Conservation (phyloP, 345 rosid species). For the Gossypium raimondii region DNA sequence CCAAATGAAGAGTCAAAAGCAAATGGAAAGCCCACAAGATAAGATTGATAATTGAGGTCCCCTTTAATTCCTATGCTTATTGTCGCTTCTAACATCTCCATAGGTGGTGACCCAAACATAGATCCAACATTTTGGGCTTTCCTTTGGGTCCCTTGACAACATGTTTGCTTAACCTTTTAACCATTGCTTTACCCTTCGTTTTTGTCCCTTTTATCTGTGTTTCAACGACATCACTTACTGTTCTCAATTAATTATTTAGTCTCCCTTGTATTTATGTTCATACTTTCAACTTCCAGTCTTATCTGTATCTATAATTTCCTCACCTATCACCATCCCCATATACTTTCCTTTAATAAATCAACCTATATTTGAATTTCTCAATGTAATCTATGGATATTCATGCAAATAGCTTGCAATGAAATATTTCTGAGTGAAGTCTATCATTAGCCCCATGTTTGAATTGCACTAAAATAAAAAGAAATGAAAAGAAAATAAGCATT, state of each 20-base stretch:
- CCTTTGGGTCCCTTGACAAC: constrained; percentile 20
- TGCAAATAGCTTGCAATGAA: no score
- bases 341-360: neutral
- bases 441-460: no score
- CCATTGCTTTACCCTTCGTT: neutral
- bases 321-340: neutral
- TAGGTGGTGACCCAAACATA: constrained; percentile 15
- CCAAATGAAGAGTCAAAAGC: constrained; percentile 29
- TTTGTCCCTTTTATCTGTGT: neutral
- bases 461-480: no score
- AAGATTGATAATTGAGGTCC: constrained; percentile 21
- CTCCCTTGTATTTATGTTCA: neutral
- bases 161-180: neutral
- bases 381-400: no score
- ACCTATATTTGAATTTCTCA: neutral
- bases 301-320: neutral
- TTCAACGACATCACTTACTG: neutral
- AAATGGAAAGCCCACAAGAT: constrained; percentile 23
- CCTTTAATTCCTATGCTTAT: neutral
- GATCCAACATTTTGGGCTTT: constrained; percentile 22
- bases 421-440: no score
- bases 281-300: neutral
- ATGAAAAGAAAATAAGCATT: no score
- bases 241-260: neutral
- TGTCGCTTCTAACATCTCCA: neutral